phyloP scores from a whole-genome alignment of 129 eudicot genomes.

The Heracleum sosnowskyi region DNA sequence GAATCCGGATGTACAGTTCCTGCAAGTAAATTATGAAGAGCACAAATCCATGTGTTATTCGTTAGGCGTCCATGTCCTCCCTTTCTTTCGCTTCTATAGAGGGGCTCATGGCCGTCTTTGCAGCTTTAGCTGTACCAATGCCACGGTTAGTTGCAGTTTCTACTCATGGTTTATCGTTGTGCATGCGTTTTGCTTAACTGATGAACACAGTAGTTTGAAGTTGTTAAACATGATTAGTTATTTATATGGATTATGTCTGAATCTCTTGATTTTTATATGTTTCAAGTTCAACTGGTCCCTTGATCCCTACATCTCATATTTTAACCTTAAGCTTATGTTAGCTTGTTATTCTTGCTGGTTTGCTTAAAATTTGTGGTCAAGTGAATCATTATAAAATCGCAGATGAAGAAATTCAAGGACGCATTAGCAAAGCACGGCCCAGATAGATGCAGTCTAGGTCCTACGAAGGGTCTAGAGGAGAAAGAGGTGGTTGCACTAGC shows the following conservation, averaged over 20 bases:
- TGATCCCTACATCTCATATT: not conserved
- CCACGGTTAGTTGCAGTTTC: conserved; percentile 7
- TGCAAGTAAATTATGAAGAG: conserved; percentile 57
- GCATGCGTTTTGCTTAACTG: not conserved
- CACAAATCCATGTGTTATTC: conserved; percentile 7
- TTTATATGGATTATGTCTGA: not conserved
- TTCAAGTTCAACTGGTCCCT: too few species aligned
- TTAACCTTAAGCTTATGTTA: not conserved
- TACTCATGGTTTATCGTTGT: not conserved
- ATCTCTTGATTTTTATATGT: not conserved
- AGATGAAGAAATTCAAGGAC: conserved; percentile 8
- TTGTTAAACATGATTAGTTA: too few species aligned
- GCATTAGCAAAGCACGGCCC: conserved; percentile 28
- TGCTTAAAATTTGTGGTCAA: not conserved
- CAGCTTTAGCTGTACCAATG: conserved; percentile 6
- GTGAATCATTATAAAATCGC: not conserved
- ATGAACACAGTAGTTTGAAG: not conserved
- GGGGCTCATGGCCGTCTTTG: conserved; percentile 9
- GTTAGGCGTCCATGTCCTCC: not conserved
- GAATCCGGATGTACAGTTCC: conserved; percentile 50
- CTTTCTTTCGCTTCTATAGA: conserved; percentile 5
- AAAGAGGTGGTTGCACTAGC: conserved; percentile 59
- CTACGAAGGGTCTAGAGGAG: conserved; percentile 68
- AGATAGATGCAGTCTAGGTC: conserved; percentile 52
- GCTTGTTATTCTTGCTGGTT: not conserved